These are phyloP conservation scores for Sicyos baderoa DNA, from an alignment of 306 rosid species.

Conservation along the genomic window DNA sequence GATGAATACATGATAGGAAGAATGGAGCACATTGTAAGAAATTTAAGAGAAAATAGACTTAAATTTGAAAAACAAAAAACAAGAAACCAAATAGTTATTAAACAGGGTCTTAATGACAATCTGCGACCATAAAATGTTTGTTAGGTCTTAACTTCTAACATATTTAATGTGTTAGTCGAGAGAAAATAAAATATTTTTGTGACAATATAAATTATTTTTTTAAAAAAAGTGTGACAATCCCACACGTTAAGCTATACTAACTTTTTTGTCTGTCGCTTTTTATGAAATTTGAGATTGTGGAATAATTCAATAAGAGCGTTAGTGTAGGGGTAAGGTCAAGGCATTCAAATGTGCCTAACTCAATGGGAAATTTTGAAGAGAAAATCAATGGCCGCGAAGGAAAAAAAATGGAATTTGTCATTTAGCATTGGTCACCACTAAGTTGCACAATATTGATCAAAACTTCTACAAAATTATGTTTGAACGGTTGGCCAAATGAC, in stretches of 20 bases:
- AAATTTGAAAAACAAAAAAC: too few species aligned
- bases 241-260: background rate
- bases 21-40: too few species aligned
- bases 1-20: too few species aligned
- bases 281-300: background rate
- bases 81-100: too few species aligned
- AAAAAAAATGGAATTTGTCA: background rate
- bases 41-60: too few species aligned
- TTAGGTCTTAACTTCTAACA: too few species aligned
- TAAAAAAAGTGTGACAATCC: background rate
- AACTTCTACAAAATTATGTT: conserved; percentile 7
- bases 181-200: too few species aligned
- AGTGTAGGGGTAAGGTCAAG: conserved; percentile 5
- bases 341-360: conserved; percentile 11
- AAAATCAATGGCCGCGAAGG: background rate
- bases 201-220: too few species aligned
- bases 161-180: background rate
- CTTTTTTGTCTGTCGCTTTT: background rate
- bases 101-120: too few species aligned
- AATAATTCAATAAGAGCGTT: background rate
- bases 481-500: conserved; percentile 13
- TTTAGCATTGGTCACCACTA: background rate
- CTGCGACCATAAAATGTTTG: too few species aligned
- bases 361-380: background rate
- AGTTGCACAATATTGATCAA: too few species aligned